Evolutionary conservation across 306 rosid species (phyloP).

Genomic region (Herpetospermum pedunculosum): DNA sequence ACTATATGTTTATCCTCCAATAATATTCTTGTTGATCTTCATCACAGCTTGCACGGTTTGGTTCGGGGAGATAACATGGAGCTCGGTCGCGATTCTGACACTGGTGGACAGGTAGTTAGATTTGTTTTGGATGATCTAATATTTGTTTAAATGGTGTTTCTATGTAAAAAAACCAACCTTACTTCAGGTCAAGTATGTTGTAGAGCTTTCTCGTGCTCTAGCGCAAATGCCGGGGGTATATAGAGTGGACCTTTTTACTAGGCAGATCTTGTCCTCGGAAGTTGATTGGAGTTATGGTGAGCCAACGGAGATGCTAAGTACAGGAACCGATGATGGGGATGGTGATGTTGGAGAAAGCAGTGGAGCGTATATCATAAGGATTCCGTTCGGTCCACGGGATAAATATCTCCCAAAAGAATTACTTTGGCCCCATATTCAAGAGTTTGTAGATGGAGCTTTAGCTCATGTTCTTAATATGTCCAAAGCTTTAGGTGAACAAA

Average conservation of each 20-base stretch:
- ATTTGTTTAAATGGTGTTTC: not conserved
- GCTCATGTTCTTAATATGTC: constrained; percentile 88
- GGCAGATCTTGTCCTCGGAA: constrained; percentile 73
- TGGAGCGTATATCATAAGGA: constrained; percentile 75
- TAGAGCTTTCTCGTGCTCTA: constrained; percentile 83
- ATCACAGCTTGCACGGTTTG: constrained; percentile 62
- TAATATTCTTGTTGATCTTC: constrained; percentile 1
- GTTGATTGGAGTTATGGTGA: constrained; percentile 94
- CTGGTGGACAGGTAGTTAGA: constrained; percentile 65
- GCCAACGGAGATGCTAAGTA: constrained; percentile 76
- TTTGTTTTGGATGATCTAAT: not conserved
- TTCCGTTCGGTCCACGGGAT: constrained; percentile 85
- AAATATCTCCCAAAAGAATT: constrained; percentile 68
- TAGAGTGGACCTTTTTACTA: constrained; percentile 76
- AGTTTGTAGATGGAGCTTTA: constrained; percentile 85
- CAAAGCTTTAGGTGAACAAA: constrained; percentile 79
- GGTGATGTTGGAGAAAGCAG: constrained; percentile 71
- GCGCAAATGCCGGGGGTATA: constrained; percentile 88
- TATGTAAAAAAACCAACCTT: not conserved
- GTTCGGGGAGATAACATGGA: constrained; percentile 93
- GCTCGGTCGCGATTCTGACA: constrained; percentile 95
- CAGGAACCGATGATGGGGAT: constrained; percentile 45
- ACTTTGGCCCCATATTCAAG: constrained; percentile 85
- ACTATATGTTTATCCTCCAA: not conserved
- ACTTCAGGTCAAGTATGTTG: constrained; percentile 72